Evolutionary conservation across 2,329 filamentous ascomycete genomes (phyloP), one percentile per base, ranked within the genome.

Genomic region (Conoideocrella luteorostrata): DNA sequence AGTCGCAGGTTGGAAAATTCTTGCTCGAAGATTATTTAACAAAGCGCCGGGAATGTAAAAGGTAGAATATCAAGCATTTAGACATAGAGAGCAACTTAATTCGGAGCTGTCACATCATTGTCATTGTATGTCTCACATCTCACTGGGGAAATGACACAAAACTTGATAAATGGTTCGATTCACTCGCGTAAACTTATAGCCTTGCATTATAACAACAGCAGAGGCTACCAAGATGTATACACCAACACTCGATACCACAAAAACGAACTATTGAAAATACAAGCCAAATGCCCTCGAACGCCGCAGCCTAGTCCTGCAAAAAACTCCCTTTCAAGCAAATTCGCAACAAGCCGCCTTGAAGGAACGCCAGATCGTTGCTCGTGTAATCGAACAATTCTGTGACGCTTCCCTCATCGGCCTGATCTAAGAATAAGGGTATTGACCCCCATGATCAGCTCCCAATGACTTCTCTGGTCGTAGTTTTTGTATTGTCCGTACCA

Each of bases 221-320:
- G n/a, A 34, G 26, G 15, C 35, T 44, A 13, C 40, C 33, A 41
- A 54, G 49, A 50, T 29, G 39, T 55, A 54, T 54, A 53, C 51
- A 51, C 49, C 55, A 52, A 44, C 24, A 40, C 12, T 39, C 12
- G 24, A 30, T 6, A 33, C 18, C 21, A 23, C 15, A 18, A 46
- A 43, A 35, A 17, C 35, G 20, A 41, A 28, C 17, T 36, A 15
- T 15, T 21, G 12, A 56, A n/a, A 54, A 46, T 54, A 50, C 46
- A 62, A 59, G 51, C 52, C 56, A 54, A 56, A 59, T 60, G 53
- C 58, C 61, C 55, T 54, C 48, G 52, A 63, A 63, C 61, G 61
- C 61, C 61, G 50, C 56, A 56, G 53, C 57, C 56, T 52, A 41
- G 54, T 58, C 55, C 57, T 59, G 55, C 60, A 44, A 57, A 60